Conservation (phyloP, 2,329 filamentous ascomycete genomes). For the Exophiala viscosa region DNA sequence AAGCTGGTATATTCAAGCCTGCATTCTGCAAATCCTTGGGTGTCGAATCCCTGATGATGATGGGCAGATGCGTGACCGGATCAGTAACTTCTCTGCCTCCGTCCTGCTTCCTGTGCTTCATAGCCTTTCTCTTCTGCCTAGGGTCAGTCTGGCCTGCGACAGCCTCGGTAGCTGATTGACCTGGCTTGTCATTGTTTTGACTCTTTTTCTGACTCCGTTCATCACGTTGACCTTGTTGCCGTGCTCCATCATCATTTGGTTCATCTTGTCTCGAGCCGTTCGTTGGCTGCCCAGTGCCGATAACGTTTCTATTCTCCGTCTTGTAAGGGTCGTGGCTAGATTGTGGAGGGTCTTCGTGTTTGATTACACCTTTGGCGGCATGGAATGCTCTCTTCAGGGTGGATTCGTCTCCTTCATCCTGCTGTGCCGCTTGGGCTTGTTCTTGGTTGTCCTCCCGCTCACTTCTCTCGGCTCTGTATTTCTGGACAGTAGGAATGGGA, state of each 20-base stretch:
- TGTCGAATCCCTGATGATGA: slow-evolving; percentile 66
- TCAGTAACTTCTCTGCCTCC: slow-evolving; percentile 63
- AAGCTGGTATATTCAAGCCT: slow-evolving; percentile 44
- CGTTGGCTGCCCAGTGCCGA: not conserved
- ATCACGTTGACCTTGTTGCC: not conserved
- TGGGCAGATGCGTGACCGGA: slow-evolving; percentile 67
- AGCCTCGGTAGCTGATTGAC: slow-evolving; percentile 24
- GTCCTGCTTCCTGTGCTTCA: slow-evolving; percentile 48
- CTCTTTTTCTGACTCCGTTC: slow-evolving; percentile 1
- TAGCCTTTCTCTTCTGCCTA: slow-evolving; percentile 46
- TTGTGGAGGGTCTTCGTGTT: slow-evolving; percentile 19
- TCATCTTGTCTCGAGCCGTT: not conserved
- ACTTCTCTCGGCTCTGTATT: slow-evolving; percentile 24
- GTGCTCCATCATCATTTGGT: not conserved
- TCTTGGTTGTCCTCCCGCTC: slow-evolving; percentile 21
- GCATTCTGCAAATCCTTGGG: slow-evolving; percentile 55
- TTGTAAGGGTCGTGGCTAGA: slow-evolving; percentile 22
- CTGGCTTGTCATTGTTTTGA: slow-evolving; percentile 10
- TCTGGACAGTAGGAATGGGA: slow-evolving; percentile 28
- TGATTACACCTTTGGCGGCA: slow-evolving; percentile 24
- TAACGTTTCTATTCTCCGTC: slow-evolving; percentile 23
- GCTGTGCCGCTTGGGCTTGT: slow-evolving; percentile 18
- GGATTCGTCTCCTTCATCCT: slow-evolving; percentile 20
- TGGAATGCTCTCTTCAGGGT: slow-evolving; percentile 24
- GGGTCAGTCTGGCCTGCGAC: slow-evolving; percentile 35